Evolutionary conservation across 495 filamentous ascomycete species (phyloP).

Genomic region (Lophium mytilinum): DNA sequence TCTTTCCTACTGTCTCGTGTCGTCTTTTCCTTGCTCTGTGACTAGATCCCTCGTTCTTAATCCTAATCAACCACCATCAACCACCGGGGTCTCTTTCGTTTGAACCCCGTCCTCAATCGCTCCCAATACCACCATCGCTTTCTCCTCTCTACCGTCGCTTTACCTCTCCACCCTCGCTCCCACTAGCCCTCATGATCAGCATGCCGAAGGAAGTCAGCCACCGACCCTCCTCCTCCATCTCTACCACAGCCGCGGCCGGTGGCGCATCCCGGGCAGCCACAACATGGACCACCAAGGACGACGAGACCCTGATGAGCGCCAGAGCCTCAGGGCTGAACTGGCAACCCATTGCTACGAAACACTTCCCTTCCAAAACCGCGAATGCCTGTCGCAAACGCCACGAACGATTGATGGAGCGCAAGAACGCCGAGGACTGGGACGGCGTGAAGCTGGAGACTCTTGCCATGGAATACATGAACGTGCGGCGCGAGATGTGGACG

Average conservation of each 20-base stretch:
- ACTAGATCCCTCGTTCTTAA: background rate
- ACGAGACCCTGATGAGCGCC: constrained; percentile 52
- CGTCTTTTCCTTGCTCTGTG: constrained; percentile 12
- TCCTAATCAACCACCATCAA: background rate
- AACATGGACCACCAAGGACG: constrained; percentile 55
- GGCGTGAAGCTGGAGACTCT: constrained; percentile 55
- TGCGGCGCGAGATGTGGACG: constrained; percentile 65
- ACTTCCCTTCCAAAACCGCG: constrained; percentile 64
- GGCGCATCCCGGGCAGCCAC: constrained; percentile 19
- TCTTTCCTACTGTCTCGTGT: constrained; percentile 18
- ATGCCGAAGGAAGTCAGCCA: constrained; percentile 27
- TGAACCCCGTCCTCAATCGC: background rate
- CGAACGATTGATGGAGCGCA: constrained; percentile 62
- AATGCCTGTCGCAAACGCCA: constrained; percentile 76
- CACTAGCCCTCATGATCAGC: constrained; percentile 14
- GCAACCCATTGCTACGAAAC: constrained; percentile 57
- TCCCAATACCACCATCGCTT: background rate
- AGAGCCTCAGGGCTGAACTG: constrained; percentile 61
- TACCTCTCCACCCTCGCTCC: background rate
- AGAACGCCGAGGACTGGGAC: constrained; percentile 58
- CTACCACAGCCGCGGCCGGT: constrained; percentile 12
- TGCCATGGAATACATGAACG: constrained; percentile 58
- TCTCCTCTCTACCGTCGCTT: background rate
- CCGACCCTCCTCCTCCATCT: constrained; percentile 8
- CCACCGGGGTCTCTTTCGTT: background rate